These are phyloP conservation scores for Kwoniella dejecticola DNA, from an alignment of 768 basidiomycete genomes.

Conservation along the genomic window DNA sequence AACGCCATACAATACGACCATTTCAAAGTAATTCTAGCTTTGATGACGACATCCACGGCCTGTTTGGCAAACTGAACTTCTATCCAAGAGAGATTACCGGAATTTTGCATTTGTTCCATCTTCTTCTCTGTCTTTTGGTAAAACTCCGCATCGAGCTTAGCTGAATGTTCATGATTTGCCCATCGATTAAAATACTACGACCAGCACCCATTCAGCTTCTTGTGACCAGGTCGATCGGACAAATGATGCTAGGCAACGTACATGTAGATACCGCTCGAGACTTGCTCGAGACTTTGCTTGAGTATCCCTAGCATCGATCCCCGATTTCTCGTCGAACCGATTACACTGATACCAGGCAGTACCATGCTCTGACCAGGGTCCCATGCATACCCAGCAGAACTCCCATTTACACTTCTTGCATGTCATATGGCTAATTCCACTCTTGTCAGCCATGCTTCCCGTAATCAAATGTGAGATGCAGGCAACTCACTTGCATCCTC, in stretches of 20 bases:
- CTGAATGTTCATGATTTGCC: constrained; percentile 99
- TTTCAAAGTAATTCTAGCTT: constrained; percentile 89
- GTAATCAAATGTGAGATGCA: background rate
- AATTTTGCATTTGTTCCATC: constrained; percentile 99
- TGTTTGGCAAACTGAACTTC: constrained; percentile 99
- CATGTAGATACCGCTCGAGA: constrained; percentile 93
- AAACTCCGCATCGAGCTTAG: constrained; percentile 87
- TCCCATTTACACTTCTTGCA: constrained; percentile 96
- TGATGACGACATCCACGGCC: constrained; percentile 89
- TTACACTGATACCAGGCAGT: constrained; percentile 98
- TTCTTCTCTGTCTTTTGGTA: constrained; percentile 98
- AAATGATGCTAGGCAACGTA: constrained; percentile 58
- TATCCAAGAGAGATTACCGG: constrained; percentile 91
- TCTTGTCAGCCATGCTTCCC: background rate
- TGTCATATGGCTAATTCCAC: constrained; percentile 85
- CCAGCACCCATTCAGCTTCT: background rate
- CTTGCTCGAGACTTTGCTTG: constrained; percentile 87
- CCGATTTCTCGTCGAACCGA: constrained; percentile 86
- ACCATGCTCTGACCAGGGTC: constrained; percentile 96
- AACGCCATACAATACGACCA: constrained; percentile 99
- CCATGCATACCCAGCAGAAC: constrained; percentile 99
- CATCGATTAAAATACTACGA: constrained; percentile 95
- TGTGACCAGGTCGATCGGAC: background rate
- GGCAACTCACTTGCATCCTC: constrained; percentile 92
- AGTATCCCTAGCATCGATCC: constrained; percentile 83